A percentile compares a stretch with the other conserved stretches of the same genome.
Conservation (phyloP, 192 early-diverging fungal species). For the Diversispora epigaea region DNA sequence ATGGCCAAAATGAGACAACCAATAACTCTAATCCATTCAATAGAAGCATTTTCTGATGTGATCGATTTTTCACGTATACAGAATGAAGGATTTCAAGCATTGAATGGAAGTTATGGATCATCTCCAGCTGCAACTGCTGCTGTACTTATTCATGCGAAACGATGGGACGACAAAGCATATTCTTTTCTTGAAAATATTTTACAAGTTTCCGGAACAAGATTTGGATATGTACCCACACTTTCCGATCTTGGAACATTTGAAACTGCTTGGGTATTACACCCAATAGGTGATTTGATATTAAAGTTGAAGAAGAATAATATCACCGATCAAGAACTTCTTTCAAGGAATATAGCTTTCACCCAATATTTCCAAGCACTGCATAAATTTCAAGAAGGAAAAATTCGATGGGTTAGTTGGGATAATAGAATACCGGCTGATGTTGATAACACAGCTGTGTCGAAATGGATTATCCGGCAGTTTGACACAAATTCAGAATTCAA, state of each 20-base stretch:
- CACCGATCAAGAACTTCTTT: neutral
- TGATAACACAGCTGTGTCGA: neutral
- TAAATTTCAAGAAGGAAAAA: neutral
- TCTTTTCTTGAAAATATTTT: constrained; percentile 17
- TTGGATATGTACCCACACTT: constrained; percentile 6
- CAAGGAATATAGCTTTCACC: neutral
- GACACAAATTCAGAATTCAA: neutral
- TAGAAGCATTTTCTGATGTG: constrained; percentile 13
- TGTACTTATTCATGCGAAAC: neutral
- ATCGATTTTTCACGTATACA: constrained; percentile 8
- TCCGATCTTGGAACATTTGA: constrained; percentile 26
- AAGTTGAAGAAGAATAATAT: neutral
- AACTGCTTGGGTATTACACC: constrained; percentile 11
- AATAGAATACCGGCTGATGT: constrained; percentile 21
- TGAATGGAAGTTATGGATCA: constrained; percentile 28
- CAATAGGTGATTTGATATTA: neutral
- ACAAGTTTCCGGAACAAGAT: neutral
- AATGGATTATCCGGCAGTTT: constrained; percentile 11
- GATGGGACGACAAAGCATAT: constrained; percentile 17
- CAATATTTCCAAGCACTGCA: neutral
- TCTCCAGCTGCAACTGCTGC: constrained; percentile 21
- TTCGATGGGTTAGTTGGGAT: constrained; percentile 24
- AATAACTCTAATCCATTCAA: neutral
- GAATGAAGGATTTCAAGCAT: constrained; percentile 24
- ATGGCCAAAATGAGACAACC: constrained; percentile 15